These are phyloP conservation scores for Cladophialophora bantiana DNA, from an alignment of 2,329 filamentous ascomycete species.

Conservation along the genomic window DNA sequence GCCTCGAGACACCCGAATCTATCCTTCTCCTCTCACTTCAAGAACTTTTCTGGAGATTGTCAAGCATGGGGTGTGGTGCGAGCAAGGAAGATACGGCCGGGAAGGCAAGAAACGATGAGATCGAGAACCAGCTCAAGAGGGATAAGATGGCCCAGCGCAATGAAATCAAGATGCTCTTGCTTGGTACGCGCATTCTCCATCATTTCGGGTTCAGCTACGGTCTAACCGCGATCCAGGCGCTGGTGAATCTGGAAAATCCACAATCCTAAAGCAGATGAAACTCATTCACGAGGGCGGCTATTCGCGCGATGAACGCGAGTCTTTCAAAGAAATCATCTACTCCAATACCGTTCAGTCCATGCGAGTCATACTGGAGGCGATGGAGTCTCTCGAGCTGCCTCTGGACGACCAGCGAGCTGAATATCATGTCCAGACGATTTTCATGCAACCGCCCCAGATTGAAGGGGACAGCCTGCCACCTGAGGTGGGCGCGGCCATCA, in stretches of 20 bases:
- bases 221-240: slow-evolving; percentile 68
- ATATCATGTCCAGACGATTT: slow-evolving; percentile 97
- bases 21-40: neutral
- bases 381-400: slow-evolving; percentile 76
- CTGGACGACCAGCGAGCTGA: slow-evolving; percentile 91
- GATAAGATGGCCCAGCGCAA: slow-evolving; percentile 99
- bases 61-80: slow-evolving; percentile 99
- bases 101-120: slow-evolving; percentile 99
- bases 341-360: slow-evolving; percentile 75
- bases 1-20: neutral
- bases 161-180: slow-evolving; percentile 99
- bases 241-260: slow-evolving; percentile 97
- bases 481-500: slow-evolving; percentile 91
- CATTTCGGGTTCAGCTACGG: slow-evolving; percentile 35
- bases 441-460: slow-evolving; percentile 97
- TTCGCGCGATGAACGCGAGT: slow-evolving; percentile 82
- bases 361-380: slow-evolving; percentile 73
- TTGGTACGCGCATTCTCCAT: slow-evolving; percentile 71
- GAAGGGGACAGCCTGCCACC: slow-evolving; percentile 93
- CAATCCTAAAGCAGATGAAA: slow-evolving; percentile 97
- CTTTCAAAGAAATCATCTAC: slow-evolving; percentile 75
- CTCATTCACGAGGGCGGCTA: slow-evolving; percentile 99
- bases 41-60: slow-evolving; percentile 45
- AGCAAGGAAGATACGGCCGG: slow-evolving; percentile 99
- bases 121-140: slow-evolving; percentile 98